Evolutionary conservation across 1,139 yeast species (phyloP).

Genomic region (Citeromyces hawaiiensis): DNA sequence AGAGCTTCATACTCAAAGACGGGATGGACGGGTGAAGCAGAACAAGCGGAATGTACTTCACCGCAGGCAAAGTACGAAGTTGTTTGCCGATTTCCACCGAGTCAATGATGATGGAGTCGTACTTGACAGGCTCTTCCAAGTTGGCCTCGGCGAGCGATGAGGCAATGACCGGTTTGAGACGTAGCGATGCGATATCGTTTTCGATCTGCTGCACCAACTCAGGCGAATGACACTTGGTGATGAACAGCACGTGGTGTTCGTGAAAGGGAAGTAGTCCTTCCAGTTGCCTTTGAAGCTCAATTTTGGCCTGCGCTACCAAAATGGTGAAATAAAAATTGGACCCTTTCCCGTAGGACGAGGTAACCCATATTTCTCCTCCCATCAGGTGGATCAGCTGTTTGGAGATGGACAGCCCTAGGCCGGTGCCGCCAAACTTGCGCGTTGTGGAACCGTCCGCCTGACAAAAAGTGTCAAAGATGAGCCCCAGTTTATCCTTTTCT

Average conservation of each 20-base stretch:
- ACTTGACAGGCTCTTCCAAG: constrained; percentile 43
- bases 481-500: constrained; percentile 67
- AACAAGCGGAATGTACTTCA: constrained; percentile 73
- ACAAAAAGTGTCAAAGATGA: constrained; percentile 79
- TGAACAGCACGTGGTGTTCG: constrained; percentile 55
- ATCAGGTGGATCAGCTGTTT: constrained; percentile 74
- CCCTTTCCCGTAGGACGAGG: constrained; percentile 70
- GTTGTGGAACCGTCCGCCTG: constrained; percentile 92
- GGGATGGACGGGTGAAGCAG: constrained; percentile 68
- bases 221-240: constrained; percentile 49
- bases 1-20: constrained; percentile 64
- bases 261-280: constrained; percentile 66
- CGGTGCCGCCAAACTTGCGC: constrained; percentile 86
- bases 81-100: constrained; percentile 63
- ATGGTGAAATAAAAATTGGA: constrained; percentile 74
- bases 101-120: constrained; percentile 74
- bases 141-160: constrained; percentile 34
- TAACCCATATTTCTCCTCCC: constrained; percentile 91
- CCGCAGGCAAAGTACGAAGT: constrained; percentile 55
- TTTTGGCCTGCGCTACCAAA: constrained; percentile 61
- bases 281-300: constrained; percentile 48
- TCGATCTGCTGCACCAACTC: constrained; percentile 32
- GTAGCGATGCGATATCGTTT: constrained; percentile 26
- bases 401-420: constrained; percentile 76
- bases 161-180: constrained; percentile 34